Evolutionary conservation across 1,284 basidiomycete species (phyloP).

Genomic region (Ustilago crameri): DNA sequence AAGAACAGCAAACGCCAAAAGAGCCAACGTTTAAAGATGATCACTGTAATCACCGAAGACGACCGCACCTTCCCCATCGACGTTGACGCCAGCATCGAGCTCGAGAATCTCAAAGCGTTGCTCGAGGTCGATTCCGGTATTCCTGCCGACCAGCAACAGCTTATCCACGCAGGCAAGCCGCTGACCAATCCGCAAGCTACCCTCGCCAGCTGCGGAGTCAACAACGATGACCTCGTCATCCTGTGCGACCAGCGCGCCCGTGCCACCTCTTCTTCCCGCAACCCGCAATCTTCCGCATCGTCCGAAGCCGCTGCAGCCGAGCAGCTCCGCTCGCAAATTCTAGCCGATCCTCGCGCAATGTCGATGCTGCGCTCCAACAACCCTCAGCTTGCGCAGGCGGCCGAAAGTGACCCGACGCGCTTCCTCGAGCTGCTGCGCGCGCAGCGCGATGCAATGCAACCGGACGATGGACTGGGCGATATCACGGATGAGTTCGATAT

Average conservation of each 20-base stretch:
- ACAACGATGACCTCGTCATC: constrained; percentile 58
- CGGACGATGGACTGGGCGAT: constrained; percentile 5
- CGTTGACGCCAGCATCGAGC: constrained; percentile 56
- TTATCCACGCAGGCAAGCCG: constrained; percentile 40
- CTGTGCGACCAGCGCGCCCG: constrained; percentile 24
- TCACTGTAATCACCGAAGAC: constrained; percentile 61
- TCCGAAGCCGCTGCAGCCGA: constrained; percentile 78
- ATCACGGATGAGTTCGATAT: constrained; percentile 82
- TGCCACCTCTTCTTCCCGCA: constrained; percentile 3
- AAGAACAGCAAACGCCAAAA: background rate
- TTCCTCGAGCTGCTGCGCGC: constrained; percentile 44
- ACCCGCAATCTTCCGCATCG: background rate
- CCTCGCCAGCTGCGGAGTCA: constrained; percentile 52
- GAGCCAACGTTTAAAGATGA: no score
- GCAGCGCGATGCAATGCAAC: constrained; percentile 41
- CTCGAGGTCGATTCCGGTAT: constrained; percentile 59
- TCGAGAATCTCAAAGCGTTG: constrained; percentile 62
- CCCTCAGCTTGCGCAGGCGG: constrained; percentile 49
- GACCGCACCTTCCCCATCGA: constrained; percentile 61
- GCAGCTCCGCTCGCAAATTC: constrained; percentile 85
- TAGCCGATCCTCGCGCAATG: constrained; percentile 85
- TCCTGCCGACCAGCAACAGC: constrained; percentile 48
- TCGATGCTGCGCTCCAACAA: constrained; percentile 74
- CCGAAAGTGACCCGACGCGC: constrained; percentile 7
- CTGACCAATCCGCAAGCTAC: constrained; percentile 49